Percentiles rank a stretch among this genome's conserved stretches.
Conservation (phyloP, 805 yeast species). For the Candida hispaniensis region DNA sequence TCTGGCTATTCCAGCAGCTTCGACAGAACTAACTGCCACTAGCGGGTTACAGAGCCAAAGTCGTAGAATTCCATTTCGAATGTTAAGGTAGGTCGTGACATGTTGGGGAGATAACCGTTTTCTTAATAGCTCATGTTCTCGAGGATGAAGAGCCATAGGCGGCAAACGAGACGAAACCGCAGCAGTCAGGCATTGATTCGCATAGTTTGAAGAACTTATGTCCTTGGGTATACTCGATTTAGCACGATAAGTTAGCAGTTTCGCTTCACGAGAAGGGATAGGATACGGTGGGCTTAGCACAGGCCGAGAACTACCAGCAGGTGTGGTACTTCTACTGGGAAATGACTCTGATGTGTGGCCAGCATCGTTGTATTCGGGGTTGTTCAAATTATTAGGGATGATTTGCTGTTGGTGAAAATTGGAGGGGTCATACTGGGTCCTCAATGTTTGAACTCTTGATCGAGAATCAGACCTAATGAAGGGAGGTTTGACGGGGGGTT, state of each 20-base stretch:
- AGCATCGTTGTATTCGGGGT: too few species aligned
- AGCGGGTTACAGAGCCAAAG: constrained; percentile 36
- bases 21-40: constrained; percentile 32
- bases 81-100: constrained; percentile 34
- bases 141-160: constrained; percentile 30
- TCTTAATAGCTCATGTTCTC: constrained; percentile 31
- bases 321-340: constrained; percentile 8
- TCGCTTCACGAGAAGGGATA: constrained; percentile 19
- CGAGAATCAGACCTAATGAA: constrained; percentile 5
- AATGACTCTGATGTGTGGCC: too few species aligned
- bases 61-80: constrained; percentile 34
- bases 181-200: constrained; percentile 33
- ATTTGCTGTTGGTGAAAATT: too few species aligned
- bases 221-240: constrained; percentile 33
- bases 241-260: constrained; percentile 26
- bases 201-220: constrained; percentile 28
- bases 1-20: constrained; percentile 36
- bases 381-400: too few species aligned
- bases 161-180: constrained; percentile 33
- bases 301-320: constrained; percentile 16
- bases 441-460: constrained; percentile 9
- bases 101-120: constrained; percentile 29
- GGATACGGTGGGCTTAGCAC: constrained; percentile 20
- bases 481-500: too few species aligned
- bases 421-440: constrained; percentile 10